Base-by-base conservation (phyloP, 768 basidiomycete species). In the Russula brevipes region DNA sequence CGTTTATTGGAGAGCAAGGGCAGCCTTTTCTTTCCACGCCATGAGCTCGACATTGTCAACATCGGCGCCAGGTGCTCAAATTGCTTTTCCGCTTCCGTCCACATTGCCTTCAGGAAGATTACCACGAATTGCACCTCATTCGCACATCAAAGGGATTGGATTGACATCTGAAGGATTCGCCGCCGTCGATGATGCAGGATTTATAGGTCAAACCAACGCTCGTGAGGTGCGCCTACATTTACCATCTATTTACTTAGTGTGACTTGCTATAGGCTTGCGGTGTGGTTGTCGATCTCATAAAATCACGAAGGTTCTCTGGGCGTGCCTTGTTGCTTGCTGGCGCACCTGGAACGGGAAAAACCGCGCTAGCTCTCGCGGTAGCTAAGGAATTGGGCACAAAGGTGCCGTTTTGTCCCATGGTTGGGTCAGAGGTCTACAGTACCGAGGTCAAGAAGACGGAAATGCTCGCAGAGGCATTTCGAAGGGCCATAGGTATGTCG, bases 391-490 rank as follows among this genome's bases (percentile, higher is more conserved):
- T 99, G 0, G 97, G 97, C 0, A 77, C 83, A 30, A 97, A 97
- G 70, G 95, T 98, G 1, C 97, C 97, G 0, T 98, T 99, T 73
- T 98, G 96, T 73, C 94, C 94, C 5, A 98, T 98, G 93, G 97
- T 98, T 46, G 97, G 97, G 0, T 89, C 87, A n/a, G 97, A 99
- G 75, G 97, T 98, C 64, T 98, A 97, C 73, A 91, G 88, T 45
- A 86, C 91, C 3, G 96, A 98, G 75, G 94, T 99, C 60, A 98
- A 98, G 79, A 99, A 99, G 82, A 98, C 97, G 1, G 97, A 98
- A 73, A 95, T 98, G 5, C 78, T 99, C 19, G 93, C 94, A 53
- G 96, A 98, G 74, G 85, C 87, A 41, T 98, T 98, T 76, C 81
- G 96, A 61, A 79, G 97, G 68, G 95, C 97, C 12, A 99, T 99